These are phyloP conservation scores for Linderina pennispora DNA, from an alignment of 192 early-diverging fungal genomes.

Conservation along the genomic window DNA sequence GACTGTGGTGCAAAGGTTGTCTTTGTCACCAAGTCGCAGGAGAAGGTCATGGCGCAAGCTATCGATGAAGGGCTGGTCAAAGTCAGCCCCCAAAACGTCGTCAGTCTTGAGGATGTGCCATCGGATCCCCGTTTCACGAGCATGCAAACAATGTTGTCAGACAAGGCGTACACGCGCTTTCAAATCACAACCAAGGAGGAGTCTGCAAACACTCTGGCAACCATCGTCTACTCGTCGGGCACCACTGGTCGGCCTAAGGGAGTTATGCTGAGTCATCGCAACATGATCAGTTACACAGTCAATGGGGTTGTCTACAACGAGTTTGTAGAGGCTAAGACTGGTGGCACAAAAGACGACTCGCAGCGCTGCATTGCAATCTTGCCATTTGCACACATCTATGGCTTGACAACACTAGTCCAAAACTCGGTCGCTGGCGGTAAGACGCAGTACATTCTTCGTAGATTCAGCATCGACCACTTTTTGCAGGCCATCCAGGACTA, in stretches of 20 bases:
- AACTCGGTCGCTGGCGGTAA: constrained; percentile 25
- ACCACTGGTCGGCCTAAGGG: constrained; percentile 64
- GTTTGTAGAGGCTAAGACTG: constrained; percentile 5
- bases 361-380: constrained; percentile 22
- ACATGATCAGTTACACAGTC: constrained; percentile 62
- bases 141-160: constrained; percentile 5
- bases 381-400: constrained; percentile 67
- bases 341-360: constrained; percentile 1
- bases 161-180: constrained; percentile 4
- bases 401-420: constrained; percentile 35
- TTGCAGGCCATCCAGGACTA: constrained; percentile 57
- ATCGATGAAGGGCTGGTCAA: constrained; percentile 2
- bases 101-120: constrained; percentile 49
- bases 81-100: constrained; percentile 4
- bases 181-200: constrained; percentile 16
- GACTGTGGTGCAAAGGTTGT: constrained; percentile 53
- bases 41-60: constrained; percentile 12
- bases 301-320: constrained; percentile 45
- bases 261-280: constrained; percentile 71
- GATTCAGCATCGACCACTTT: constrained; percentile 59
- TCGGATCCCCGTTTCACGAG: constrained; percentile 54
- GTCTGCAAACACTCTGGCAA: constrained; percentile 7
- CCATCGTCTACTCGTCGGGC: constrained; percentile 32
- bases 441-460: constrained; percentile 60
- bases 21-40: constrained; percentile 50